These are phyloP conservation scores for Mycena indigotica DNA, from an alignment of 768 basidiomycete genomes.

Conservation along the genomic window DNA sequence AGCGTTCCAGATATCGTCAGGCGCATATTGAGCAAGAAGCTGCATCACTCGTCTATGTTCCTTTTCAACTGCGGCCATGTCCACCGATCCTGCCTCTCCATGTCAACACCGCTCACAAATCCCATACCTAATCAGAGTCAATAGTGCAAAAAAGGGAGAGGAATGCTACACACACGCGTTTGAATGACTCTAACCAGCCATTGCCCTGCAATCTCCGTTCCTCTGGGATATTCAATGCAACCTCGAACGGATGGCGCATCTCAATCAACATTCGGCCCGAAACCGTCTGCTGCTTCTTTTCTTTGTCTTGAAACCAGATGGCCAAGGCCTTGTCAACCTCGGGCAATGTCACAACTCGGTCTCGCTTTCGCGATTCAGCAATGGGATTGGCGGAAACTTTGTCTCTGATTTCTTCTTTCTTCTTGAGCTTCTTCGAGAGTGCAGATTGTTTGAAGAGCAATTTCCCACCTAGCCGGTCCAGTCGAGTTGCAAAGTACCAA, in stretches of 20 bases:
- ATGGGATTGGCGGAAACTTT: conserved; percentile 21
- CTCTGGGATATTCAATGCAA: conserved; percentile 30
- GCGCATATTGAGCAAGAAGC: conserved; percentile 24
- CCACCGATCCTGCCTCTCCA: conserved; percentile 34
- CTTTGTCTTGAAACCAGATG: conserved; percentile 36
- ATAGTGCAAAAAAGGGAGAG: too few species aligned
- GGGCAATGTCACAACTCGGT: conserved; percentile 34
- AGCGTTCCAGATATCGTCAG: conserved; percentile 29
- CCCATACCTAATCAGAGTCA: too few species aligned
- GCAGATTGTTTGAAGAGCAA: conserved; percentile 31
- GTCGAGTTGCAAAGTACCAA: conserved; percentile 16
- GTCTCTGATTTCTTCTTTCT: conserved; percentile 10
- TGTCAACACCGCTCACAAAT: conserved; percentile 25
- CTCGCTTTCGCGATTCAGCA: conserved; percentile 32
- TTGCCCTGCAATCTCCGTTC: conserved; percentile 22
- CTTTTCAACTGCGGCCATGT: conserved; percentile 22
- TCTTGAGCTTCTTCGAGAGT: conserved; percentile 25
- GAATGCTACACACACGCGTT: too few species aligned
- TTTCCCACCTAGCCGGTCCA: conserved; percentile 11
- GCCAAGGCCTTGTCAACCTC: conserved; percentile 36
- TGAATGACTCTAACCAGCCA: conserved; percentile 29
- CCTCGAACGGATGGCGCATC: conserved; percentile 29
- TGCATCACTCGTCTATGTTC: conserved; percentile 22
- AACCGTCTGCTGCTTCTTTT: conserved; percentile 27
- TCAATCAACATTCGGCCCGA: conserved; percentile 31